Conservation (phyloP, 2,329 filamentous ascomycete genomes). For the Ceratocystis harringtonii region DNA sequence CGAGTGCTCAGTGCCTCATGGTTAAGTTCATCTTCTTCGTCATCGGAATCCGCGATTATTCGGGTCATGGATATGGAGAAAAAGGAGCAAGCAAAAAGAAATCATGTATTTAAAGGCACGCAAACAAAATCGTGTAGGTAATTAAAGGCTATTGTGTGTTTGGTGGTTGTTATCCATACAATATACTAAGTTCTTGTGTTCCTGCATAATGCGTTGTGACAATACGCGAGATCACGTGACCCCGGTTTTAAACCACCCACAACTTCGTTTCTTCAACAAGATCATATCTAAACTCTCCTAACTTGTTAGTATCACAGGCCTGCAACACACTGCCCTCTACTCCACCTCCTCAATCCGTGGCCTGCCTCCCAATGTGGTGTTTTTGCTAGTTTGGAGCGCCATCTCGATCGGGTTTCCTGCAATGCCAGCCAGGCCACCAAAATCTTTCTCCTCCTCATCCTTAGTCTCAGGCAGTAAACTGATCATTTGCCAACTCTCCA, state of each 20-base stretch:
- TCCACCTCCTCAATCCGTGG: constrained; percentile 48
- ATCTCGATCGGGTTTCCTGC: constrained; percentile 18
- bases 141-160: background rate
- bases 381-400: constrained; percentile 17
- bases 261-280: background rate
- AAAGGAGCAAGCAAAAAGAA: background rate
- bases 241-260: background rate
- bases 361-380: constrained; percentile 15
- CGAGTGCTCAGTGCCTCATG: constrained; percentile 17
- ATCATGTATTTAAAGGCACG: background rate
- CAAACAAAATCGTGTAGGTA: background rate
- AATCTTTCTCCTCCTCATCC: constrained; percentile 26
- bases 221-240: constrained; percentile 1
- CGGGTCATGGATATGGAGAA: constrained; percentile 8
- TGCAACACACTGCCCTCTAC: constrained; percentile 24
- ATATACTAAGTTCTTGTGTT: background rate
- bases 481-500: constrained; percentile 47
- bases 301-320: background rate
- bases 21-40: constrained; percentile 22
- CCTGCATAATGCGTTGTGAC: background rate
- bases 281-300: background rate
- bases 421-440: constrained; percentile 21
- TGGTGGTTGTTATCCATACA: background rate
- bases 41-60: constrained; percentile 29
- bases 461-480: constrained; percentile 29